Evolutionary conservation across 495 filamentous ascomycete species (phyloP).

Genomic region (Diplogelasinospora grovesii): DNA sequence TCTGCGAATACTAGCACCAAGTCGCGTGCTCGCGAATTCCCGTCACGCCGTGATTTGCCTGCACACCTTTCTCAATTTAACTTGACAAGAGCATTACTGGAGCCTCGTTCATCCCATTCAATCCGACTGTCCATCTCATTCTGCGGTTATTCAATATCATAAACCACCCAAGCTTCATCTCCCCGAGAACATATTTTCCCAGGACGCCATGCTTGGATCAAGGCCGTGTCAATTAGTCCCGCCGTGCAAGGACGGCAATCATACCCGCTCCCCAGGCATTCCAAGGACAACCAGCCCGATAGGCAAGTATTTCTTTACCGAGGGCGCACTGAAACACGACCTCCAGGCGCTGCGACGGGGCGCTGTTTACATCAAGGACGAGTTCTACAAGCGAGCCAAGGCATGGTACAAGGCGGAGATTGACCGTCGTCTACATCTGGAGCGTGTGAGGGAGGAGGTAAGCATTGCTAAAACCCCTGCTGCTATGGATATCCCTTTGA

Average conservation of each 20-base stretch:
- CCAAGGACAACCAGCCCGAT: background rate
- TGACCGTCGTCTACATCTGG: conserved; percentile 12
- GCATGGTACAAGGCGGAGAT: conserved; percentile 30
- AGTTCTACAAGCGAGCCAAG: conserved; percentile 19
- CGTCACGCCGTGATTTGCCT: no score
- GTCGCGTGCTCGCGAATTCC: no score
- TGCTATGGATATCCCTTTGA: background rate
- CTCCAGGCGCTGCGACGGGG: conserved; percentile 14
- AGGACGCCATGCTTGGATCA: no score
- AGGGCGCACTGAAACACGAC: conserved; percentile 16
- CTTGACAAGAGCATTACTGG: no score
- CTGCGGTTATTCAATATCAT: no score
- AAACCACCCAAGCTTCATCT: no score
- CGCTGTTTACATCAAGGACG: conserved; percentile 11
- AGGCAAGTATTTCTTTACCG: conserved; percentile 14
- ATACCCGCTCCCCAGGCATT: background rate
- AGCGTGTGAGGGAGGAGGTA: conserved; percentile 7
- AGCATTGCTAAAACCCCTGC: background rate
- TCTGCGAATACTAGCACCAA: no score
- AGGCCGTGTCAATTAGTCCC: conserved; percentile 9
- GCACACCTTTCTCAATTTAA: no score
- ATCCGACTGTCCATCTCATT: no score
- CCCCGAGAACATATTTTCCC: no score
- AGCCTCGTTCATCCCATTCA: no score
- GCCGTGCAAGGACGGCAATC: conserved; percentile 12